A percentile compares a stretch with the other conserved stretches of the same genome.
Conservation (phyloP, 805 yeast species). For the Priceomyces haplophilus region DNA sequence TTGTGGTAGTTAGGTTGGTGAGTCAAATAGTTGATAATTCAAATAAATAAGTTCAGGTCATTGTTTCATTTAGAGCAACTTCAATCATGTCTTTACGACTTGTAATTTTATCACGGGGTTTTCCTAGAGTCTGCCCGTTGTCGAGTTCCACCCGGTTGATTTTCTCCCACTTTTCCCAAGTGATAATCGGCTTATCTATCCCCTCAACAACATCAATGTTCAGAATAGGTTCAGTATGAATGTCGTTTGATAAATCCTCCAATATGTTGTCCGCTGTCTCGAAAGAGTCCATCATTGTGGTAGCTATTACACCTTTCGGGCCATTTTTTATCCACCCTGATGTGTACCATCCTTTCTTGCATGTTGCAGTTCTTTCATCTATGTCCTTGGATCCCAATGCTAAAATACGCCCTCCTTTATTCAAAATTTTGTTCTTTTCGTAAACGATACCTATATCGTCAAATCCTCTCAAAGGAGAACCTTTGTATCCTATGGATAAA, state of each 20-base stretch:
- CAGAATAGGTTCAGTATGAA: slow-evolving; percentile 21
- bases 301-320: slow-evolving; percentile 85
- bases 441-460: slow-evolving; percentile 34
- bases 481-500: slow-evolving; percentile 79
- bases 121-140: slow-evolving; percentile 48
- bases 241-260: slow-evolving; percentile 46
- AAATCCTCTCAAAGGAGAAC: slow-evolving; percentile 60
- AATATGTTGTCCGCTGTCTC: slow-evolving; percentile 66
- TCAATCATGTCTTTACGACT: slow-evolving; percentile 48
- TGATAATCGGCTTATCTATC: slow-evolving; percentile 24
- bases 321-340: slow-evolving; percentile 92
- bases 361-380: slow-evolving; percentile 19
- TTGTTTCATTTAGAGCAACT: slow-evolving; percentile 20
- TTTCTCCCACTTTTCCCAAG: slow-evolving; percentile 67
- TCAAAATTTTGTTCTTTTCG: slow-evolving; percentile 27
- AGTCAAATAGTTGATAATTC: too few species aligned
- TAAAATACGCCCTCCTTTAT: slow-evolving; percentile 34
- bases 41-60: background rate
- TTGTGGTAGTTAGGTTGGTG: slow-evolving; percentile 18
- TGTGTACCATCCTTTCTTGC: slow-evolving; percentile 57
- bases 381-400: slow-evolving; percentile 12
- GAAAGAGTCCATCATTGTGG: slow-evolving; percentile 83
- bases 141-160: slow-evolving; percentile 53
- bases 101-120: slow-evolving; percentile 57
- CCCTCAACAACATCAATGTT: slow-evolving; percentile 14